phyloP scores from a whole-genome alignment of 257 asterid species.

The Capsicum pubescens region DNA sequence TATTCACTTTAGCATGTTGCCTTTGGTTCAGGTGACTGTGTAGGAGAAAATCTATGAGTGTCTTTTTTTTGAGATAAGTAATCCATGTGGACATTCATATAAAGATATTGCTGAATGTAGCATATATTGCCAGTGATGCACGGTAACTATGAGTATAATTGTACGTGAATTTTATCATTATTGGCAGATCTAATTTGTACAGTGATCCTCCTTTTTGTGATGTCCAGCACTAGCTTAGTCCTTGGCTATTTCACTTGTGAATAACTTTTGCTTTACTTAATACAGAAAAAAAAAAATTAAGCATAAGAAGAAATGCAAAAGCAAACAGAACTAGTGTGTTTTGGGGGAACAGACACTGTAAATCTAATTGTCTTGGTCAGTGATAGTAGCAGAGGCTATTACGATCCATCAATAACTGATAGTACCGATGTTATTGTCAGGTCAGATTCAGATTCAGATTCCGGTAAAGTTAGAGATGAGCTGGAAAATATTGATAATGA shows the following conservation, averaged over 20 bases:
- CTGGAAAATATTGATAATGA: constrained; percentile 51
- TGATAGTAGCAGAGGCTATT: neutral
- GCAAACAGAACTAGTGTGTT: constrained; percentile 12
- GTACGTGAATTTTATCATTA: neutral
- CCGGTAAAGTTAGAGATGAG: constrained; percentile 43
- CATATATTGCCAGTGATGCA: neutral
- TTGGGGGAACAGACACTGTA: neutral
- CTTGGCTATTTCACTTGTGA: neutral
- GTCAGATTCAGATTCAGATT: constrained; percentile 50
- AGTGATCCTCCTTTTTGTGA: neutral
- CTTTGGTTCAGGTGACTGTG: neutral
- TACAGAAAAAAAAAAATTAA: neutral
- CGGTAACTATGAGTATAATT: neutral
- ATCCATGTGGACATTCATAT: neutral
- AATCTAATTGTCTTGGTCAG: constrained; percentile 6
- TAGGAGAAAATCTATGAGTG: neutral
- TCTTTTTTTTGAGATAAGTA: neutral
- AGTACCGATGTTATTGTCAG: constrained; percentile 41
- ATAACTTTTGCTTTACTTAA: neutral
- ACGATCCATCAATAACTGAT: constrained; percentile 1
- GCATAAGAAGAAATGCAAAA: neutral
- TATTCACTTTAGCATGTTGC: neutral
- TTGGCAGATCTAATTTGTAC: neutral
- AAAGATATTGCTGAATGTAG: neutral
- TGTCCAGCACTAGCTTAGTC: neutral